Percentiles rank a stretch among this genome's conserved stretches.
Conservation (phyloP, 768 basidiomycete genomes). For the Gloeostereum incarnatum region DNA sequence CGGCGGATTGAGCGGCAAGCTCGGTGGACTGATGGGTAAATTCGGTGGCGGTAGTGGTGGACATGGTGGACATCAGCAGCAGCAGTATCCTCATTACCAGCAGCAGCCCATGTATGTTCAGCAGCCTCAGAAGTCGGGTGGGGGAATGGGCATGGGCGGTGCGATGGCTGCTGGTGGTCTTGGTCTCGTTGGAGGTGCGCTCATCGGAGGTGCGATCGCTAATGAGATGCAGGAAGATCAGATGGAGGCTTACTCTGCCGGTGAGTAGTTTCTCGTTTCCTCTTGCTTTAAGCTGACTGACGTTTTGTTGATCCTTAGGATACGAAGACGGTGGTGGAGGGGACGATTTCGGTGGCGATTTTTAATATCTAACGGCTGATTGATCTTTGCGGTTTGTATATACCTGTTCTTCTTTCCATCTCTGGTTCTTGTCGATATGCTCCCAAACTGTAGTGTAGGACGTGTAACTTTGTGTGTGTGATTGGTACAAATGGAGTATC, state of each 20-base stretch:
- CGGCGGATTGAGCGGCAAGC: too few relatives aligned
- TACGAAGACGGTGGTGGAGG: constrained; percentile 14
- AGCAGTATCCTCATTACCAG: constrained; percentile 8
- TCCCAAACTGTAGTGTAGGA: too few relatives aligned
- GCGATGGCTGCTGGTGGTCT: constrained; percentile 45
- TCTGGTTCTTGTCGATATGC: too few relatives aligned
- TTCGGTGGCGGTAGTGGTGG: too few relatives aligned
- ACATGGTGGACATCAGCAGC: constrained; percentile 4
- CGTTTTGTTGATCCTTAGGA: constrained; percentile 3
- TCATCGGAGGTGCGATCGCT: constrained; percentile 45
- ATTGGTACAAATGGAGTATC: too few relatives aligned
- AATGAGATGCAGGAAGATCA: constrained; percentile 9
- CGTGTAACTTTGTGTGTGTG: too few relatives aligned
- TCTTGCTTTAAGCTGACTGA: background rate
- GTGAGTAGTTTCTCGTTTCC: background rate
- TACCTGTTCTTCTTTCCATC: too few relatives aligned
- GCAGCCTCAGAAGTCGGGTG: constrained; percentile 24
- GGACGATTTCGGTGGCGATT: too few relatives aligned
- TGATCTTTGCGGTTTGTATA: too few relatives aligned
- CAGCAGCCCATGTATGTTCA: constrained; percentile 2
- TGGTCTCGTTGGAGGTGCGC: constrained; percentile 55
- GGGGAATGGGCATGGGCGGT: constrained; percentile 42
- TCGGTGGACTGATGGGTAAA: too few relatives aligned
- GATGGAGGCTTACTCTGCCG: constrained; percentile 6
- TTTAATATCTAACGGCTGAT: too few relatives aligned